A percentile compares a stretch with the other conserved stretches of the same genome.
phyloP scores from a whole-genome alignment of 768 basidiomycete genomes.

The Suillus ampliporus region DNA sequence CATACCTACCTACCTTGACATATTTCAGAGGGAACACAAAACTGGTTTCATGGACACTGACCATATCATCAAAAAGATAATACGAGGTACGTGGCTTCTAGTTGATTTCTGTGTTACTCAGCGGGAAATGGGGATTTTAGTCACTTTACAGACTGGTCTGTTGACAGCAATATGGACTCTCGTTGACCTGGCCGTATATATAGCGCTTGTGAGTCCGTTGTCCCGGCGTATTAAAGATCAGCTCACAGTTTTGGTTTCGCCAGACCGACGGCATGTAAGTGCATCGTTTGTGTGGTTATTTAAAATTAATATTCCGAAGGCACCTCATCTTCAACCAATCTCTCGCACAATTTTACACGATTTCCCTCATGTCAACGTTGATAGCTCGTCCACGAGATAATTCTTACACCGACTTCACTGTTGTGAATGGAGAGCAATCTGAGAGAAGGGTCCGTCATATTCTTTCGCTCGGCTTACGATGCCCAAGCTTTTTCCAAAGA shows the following conservation, averaged over 20 bases:
- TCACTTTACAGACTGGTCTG: conserved; percentile 46
- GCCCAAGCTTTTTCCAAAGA: background rate
- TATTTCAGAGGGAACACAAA: conserved; percentile 38
- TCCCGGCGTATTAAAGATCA: background rate
- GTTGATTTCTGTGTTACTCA: conserved; percentile 1
- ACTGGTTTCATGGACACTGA: conserved; percentile 47
- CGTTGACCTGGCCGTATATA: conserved; percentile 35
- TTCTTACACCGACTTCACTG: conserved; percentile 24
- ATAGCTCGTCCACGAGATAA: conserved; percentile 33
- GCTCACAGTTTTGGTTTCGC: conserved; percentile 15
- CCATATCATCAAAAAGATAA: conserved; percentile 42
- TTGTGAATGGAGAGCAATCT: conserved; percentile 28
- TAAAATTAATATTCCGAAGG: conserved; percentile 14
- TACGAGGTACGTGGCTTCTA: conserved; percentile 28
- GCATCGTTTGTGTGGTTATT: background rate
- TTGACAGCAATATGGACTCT: conserved; percentile 45
- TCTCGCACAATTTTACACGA: conserved; percentile 42
- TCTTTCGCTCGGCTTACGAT: conserved; percentile 8
- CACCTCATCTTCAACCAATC: conserved; percentile 39
- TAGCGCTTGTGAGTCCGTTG: conserved; percentile 24
- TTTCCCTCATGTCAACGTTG: conserved; percentile 40
- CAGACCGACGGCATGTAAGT: conserved; percentile 28
- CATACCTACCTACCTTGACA: conserved; percentile 1
- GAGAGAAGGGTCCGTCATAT: conserved; percentile 25
- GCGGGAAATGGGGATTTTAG: conserved; percentile 23